Conservation (phyloP, 768 basidiomycete genomes). For the Kwoniella sp. region DNA sequence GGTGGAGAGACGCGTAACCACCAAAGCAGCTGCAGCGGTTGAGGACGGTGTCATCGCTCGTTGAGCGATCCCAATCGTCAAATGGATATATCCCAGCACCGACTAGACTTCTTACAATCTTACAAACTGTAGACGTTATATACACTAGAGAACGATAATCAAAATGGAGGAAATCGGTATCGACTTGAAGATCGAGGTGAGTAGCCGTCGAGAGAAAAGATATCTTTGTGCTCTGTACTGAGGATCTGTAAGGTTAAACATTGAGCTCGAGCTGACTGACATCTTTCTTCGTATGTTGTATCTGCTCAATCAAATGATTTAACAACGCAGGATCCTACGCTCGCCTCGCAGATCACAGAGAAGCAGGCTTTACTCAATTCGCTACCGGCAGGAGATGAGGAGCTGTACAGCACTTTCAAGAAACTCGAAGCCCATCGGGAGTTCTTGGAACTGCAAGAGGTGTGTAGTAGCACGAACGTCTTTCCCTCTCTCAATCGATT, state of each 20-base stretch:
- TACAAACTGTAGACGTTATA: not conserved
- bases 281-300: no score
- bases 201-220: not conserved
- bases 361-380: conserved; percentile 84
- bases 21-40: not conserved
- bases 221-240: no score
- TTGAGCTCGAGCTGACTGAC: not conserved
- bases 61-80: not conserved
- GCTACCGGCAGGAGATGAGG: conserved; percentile 73
- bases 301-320: no score
- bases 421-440: conserved; percentile 92
- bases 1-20: not conserved
- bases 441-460: conserved; percentile 68
- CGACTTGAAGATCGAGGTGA: conserved; percentile 37
- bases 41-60: not conserved
- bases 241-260: not conserved
- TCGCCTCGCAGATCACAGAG: conserved; percentile 82
- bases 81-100: no score
- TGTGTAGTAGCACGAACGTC: conserved; percentile 32
- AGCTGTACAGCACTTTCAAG: conserved; percentile 96
- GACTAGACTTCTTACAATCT: not conserved
- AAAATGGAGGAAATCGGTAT: conserved; percentile 39
- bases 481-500: not conserved
- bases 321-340: conserved; percentile 82
- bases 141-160: conserved; percentile 8